Evolutionary conservation across 371 early-diverging fungal genomes (phyloP), one percentile per base, ranked within the genome.

Genomic region (Parasitella parasitica): DNA sequence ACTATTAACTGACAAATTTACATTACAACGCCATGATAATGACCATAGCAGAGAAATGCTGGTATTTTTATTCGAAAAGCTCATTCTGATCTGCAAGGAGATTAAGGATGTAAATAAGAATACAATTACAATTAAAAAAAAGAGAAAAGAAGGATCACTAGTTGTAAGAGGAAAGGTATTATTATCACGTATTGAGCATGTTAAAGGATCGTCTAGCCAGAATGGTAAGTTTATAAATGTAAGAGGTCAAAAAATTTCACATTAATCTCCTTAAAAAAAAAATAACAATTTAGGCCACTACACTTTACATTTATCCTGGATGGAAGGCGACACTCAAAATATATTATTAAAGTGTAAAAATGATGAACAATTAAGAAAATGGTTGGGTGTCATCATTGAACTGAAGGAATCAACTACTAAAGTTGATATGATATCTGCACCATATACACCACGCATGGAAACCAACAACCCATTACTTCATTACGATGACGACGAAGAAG

Each of bases 301-400:
- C 50, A 64, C 72, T 5, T 32, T 79, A 20, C 66, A 66, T 16
- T 49, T 79, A 3, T 70, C 72, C 51, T 79, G 76, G 74, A 67
- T 65, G 11, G 74, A 79, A 36, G 58, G 57, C 46, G 83, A 86
- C 12, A 81, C 87, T 67, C 93, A 96, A 59, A 86, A 90, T 37
- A 94, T 97, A 71, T 86, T 89, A 37, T 71, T 97, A 22, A 90
- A 88, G 61, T 95, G 94, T 71, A 81, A 93, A n/a, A 91, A 94
- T 60, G 90, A 89, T 39, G 98, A 98, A 62, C 96, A 95, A 63
- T 84, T 94, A 30, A 82, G 84, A 48, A 85, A 89, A 67, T 98
- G 99, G 98, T 30, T 64, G 13, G 34, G 86, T 88, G 72, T 72
- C 71, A 41, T 83, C 86, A 27, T 70, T 91, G 57, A 87, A 88